Evolutionary conservation across 139 green algal genomes (phyloP).

Genomic region (Spirogloea muscicola): DNA sequence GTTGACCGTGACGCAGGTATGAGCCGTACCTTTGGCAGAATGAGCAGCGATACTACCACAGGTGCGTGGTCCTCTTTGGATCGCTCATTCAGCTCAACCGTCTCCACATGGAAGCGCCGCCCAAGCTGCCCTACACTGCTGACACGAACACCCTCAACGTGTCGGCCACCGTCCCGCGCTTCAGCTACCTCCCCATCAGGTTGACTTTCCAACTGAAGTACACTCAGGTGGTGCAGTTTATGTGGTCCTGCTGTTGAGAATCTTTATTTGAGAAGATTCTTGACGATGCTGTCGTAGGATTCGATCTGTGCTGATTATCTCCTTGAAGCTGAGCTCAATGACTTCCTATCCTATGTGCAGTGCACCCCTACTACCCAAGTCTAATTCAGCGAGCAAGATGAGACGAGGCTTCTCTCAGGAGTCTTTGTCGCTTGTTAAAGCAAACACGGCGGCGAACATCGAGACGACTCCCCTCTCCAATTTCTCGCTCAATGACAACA

Average conservation of each 20-base stretch:
- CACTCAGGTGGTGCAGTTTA: neutral
- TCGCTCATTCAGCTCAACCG: constrained; percentile 53
- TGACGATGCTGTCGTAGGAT: neutral
- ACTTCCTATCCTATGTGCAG: neutral
- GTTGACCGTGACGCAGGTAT: constrained; percentile 65
- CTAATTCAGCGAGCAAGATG: too few species aligned
- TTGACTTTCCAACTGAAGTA: too few species aligned
- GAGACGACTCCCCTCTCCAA: constrained; percentile 20
- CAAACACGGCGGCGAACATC: neutral
- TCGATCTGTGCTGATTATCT: neutral
- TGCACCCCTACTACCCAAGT: neutral
- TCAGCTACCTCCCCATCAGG: constrained; percentile 85
- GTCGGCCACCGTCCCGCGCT: constrained; percentile 63
- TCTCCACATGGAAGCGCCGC: constrained; percentile 37
- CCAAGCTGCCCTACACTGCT: neutral
- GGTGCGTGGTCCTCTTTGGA: constrained; percentile 69
- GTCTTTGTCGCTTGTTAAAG: neutral
- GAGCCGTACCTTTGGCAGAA: constrained; percentile 84
- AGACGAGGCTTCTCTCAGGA: neutral
- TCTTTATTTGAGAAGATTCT: neutral
- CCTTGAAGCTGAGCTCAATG: neutral
- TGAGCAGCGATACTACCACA: constrained; percentile 61
- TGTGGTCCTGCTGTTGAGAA: neutral
- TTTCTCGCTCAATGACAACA: constrained; percentile 5
- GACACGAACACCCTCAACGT: constrained; percentile 76